These are phyloP conservation scores for Fusarium liriodendri DNA, from an alignment of 2,329 filamentous ascomycete genomes.

Conservation along the genomic window DNA sequence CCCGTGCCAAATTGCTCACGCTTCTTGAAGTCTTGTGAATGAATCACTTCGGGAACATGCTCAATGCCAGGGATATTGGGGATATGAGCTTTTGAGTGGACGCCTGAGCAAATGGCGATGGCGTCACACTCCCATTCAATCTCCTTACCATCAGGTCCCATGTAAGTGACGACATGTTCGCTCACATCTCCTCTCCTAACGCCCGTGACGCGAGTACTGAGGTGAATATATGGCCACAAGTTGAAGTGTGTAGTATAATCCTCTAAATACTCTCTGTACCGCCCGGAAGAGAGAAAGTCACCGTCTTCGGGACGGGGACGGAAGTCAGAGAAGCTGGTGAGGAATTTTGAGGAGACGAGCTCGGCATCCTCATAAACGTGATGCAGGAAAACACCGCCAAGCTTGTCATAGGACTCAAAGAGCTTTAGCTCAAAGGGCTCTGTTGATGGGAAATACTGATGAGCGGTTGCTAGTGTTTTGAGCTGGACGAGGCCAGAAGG, in stretches of 20 bases:
- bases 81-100: slow-evolving; percentile 53
- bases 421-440: slow-evolving; percentile 53
- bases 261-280: neutral
- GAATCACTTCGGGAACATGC: slow-evolving; percentile 49
- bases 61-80: slow-evolving; percentile 52
- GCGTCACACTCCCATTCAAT: slow-evolving; percentile 53
- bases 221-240: neutral
- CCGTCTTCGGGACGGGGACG: slow-evolving; percentile 50
- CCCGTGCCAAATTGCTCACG: slow-evolving; percentile 51
- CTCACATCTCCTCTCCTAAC: slow-evolving; percentile 30
- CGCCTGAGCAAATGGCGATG: slow-evolving; percentile 56
- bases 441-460: slow-evolving; percentile 43
- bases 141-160: slow-evolving; percentile 5
- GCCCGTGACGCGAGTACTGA: neutral
- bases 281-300: slow-evolving; percentile 53
- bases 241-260: neutral
- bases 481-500: slow-evolving; percentile 53
- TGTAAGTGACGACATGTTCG: neutral
- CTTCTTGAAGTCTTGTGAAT: slow-evolving; percentile 55
- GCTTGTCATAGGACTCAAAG: slow-evolving; percentile 54
- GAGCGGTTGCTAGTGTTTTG: slow-evolving; percentile 51
- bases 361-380: slow-evolving; percentile 44
- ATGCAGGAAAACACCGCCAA: slow-evolving; percentile 57
- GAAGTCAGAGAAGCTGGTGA: slow-evolving; percentile 56
- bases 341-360: slow-evolving; percentile 56